These are phyloP conservation scores for Paralagenidium karlingii DNA, from an alignment of 352 stramenopile genomes.

Conservation along the genomic window DNA sequence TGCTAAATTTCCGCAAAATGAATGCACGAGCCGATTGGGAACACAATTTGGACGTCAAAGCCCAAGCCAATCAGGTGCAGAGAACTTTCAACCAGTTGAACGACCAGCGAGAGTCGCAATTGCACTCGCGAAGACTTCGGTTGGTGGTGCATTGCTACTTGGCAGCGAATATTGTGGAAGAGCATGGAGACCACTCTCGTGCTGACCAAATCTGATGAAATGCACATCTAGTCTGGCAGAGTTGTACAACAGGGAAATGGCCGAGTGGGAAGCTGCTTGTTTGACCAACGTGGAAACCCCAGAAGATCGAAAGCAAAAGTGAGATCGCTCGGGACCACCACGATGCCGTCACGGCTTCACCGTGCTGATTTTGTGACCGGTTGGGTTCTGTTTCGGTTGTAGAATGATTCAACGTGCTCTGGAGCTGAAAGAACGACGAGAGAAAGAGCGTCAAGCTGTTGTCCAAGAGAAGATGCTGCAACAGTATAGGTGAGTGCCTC, in stretches of 20 bases:
- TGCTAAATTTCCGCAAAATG: constrained; percentile 29
- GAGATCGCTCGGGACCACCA: constrained; percentile 1
- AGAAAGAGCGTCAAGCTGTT: constrained; percentile 36
- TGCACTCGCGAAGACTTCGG: constrained; percentile 43
- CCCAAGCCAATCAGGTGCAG: constrained; percentile 30
- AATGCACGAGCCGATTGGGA: constrained; percentile 65
- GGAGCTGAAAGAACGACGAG: constrained; percentile 52
- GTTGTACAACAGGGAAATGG: constrained; percentile 68
- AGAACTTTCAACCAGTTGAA: constrained; percentile 29
- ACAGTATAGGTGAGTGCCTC: constrained; percentile 38
- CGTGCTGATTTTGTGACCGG: neutral
- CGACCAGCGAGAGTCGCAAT: constrained; percentile 63
- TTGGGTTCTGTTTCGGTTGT: neutral
- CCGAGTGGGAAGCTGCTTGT: constrained; percentile 49
- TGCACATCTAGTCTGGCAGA: constrained; percentile 30
- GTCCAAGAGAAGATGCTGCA: constrained; percentile 68
- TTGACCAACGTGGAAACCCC: constrained; percentile 59
- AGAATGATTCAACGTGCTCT: constrained; percentile 68
- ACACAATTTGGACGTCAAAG: constrained; percentile 36
- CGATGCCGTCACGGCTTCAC: too few relatives aligned
- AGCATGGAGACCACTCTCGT: too few relatives aligned
- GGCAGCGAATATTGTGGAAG: neutral
- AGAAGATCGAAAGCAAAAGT: constrained; percentile 73
- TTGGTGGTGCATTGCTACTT: constrained; percentile 2
- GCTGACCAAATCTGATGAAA: too few relatives aligned